These are phyloP conservation scores for Turritis glabra DNA, from an alignment of 345 rosid genomes.

Conservation along the genomic window DNA sequence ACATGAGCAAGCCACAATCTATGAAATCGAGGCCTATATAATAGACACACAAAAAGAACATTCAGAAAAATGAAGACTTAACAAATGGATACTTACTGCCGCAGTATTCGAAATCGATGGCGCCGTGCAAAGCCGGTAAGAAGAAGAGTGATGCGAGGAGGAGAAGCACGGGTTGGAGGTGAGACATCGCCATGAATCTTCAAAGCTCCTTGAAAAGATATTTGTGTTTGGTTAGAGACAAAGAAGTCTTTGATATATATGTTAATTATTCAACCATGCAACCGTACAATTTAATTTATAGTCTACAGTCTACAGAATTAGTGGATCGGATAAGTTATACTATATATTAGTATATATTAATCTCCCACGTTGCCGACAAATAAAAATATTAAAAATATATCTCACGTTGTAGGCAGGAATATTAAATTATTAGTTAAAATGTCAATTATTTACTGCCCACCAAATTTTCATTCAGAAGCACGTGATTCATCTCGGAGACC, in stretches of 20 bases:
- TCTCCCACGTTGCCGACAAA: neutral
- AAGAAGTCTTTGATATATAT: neutral
- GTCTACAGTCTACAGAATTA: too few relatives aligned
- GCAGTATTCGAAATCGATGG: conserved; percentile 8
- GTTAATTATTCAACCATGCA: neutral
- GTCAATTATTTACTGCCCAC: neutral
- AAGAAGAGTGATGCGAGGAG: conserved; percentile 1
- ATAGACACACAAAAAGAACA: neutral
- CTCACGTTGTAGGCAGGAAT: neutral
- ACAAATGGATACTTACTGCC: neutral
- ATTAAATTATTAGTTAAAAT: neutral
- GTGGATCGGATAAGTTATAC: neutral
- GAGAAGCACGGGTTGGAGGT: neutral
- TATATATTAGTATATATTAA: neutral
- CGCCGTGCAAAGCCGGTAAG: neutral
- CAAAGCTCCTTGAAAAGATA: neutral
- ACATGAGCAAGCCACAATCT: neutral
- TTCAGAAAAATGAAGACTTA: neutral
- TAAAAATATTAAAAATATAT: neutral
- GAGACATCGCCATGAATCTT: conserved; percentile 9
- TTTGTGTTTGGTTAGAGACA: neutral
- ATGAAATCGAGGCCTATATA: neutral
- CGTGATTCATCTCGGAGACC: neutral
- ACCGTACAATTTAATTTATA: too few relatives aligned
- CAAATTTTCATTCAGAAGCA: neutral